Evolutionary conservation across 352 stramenopile species (phyloP).

Genomic region (Pythium utonaiense): DNA sequence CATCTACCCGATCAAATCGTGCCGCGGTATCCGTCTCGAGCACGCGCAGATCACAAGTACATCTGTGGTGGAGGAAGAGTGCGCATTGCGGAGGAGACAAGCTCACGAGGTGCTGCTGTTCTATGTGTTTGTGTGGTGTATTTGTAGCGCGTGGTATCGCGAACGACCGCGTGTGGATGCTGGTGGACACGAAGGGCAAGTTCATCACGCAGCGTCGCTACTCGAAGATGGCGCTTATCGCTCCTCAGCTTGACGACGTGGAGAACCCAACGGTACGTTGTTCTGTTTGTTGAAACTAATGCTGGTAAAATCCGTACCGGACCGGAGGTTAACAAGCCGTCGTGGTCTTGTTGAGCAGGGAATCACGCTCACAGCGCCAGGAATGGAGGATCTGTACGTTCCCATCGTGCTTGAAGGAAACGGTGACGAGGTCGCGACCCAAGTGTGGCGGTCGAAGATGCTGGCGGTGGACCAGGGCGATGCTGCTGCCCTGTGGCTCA

Average conservation of each 20-base stretch:
- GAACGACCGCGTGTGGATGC: constrained; percentile 77
- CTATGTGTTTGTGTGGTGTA: not conserved
- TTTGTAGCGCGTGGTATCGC: constrained; percentile 44
- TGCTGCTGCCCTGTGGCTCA: constrained; percentile 56
- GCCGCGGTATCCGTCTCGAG: constrained; percentile 50
- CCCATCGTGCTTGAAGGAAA: constrained; percentile 38
- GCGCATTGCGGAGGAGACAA: too few relatives aligned
- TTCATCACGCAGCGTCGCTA: constrained; percentile 74
- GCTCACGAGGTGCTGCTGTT: too few relatives aligned
- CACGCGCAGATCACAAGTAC: constrained; percentile 35
- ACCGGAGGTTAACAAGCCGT: too few relatives aligned
- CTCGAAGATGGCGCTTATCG: constrained; percentile 60
- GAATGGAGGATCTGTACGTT: constrained; percentile 58
- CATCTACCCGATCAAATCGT: constrained; percentile 88
- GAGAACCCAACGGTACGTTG: constrained; percentile 34
- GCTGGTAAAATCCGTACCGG: too few relatives aligned
- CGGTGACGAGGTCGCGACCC: constrained; percentile 33
- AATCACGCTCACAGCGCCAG: constrained; percentile 55
- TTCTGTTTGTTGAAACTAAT: not conserved
- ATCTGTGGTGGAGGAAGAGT: too few relatives aligned
- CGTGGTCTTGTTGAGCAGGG: constrained; percentile 20
- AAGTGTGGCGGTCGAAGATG: constrained; percentile 60
- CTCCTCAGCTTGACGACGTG: constrained; percentile 45
- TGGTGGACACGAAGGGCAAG: constrained; percentile 60
- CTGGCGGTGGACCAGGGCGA: constrained; percentile 62